Evolutionary conservation across 441 rosid genomes (phyloP).

Genomic region (Adansonia madagascariensis): DNA sequence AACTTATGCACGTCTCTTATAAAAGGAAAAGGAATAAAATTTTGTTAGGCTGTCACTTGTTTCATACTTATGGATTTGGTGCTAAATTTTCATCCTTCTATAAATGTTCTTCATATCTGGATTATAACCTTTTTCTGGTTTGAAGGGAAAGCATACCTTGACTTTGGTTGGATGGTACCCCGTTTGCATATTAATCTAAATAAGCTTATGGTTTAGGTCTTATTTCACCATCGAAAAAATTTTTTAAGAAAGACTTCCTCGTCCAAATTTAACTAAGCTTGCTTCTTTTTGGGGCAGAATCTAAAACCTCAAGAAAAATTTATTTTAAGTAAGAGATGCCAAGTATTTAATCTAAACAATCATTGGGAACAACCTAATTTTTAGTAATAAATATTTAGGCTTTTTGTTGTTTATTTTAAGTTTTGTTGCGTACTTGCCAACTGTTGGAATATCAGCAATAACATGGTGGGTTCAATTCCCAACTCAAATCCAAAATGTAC

Average conservation of each 20-base stretch:
- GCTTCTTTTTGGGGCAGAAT: background rate
- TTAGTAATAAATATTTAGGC: background rate
- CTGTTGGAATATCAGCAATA: slow-evolving; percentile 3
- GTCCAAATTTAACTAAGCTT: no score
- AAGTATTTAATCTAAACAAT: background rate
- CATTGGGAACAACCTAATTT: background rate
- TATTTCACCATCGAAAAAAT: no score
- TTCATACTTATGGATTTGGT: background rate
- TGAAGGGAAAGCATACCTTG: slow-evolving; percentile 6
- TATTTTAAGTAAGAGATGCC: background rate
- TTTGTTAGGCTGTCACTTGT: slow-evolving; percentile 4
- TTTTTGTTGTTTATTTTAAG: background rate
- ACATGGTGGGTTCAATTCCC: slow-evolving; percentile 12
- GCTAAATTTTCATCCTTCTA: background rate
- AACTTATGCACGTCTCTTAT: background rate
- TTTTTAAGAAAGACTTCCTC: no score
- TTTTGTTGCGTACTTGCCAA: background rate
- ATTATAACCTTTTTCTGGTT: background rate
- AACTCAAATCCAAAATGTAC: background rate
- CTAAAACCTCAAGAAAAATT: background rate
- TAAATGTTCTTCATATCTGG: background rate
- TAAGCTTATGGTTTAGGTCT: no score
- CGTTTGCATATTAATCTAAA: background rate
- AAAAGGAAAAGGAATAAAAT: background rate
- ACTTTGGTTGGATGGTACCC: background rate